Evolutionary conservation across 441 rosid genomes (phyloP).

Genomic region (Caryocar brasiliense): DNA sequence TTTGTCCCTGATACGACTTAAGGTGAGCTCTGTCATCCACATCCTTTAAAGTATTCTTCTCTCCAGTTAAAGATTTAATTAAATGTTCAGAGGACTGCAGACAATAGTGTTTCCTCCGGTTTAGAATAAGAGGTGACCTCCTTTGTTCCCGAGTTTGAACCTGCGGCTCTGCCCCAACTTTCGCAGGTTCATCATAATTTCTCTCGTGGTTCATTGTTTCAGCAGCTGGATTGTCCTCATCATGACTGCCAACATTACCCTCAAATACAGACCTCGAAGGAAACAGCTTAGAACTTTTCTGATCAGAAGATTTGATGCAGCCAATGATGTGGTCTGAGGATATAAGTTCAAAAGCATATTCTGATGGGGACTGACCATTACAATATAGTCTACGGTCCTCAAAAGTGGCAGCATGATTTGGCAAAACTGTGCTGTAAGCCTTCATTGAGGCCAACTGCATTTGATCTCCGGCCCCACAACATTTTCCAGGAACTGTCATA

Average conservation of each 20-base stretch:
- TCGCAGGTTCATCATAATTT: conserved; percentile 10
- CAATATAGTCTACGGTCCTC: conserved; percentile 3
- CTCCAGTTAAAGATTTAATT: conserved; percentile 9
- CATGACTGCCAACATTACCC: conserved; percentile 5
- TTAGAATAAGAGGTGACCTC: conserved; percentile 22
- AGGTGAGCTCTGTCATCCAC: conserved; percentile 14
- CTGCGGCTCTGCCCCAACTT: conserved; percentile 19
- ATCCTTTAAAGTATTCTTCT: conserved; percentile 11
- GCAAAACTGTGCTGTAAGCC: conserved; percentile 24
- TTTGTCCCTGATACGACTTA: conserved; percentile 3
- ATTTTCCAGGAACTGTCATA: conserved; percentile 7
- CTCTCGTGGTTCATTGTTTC: conserved; percentile 3
- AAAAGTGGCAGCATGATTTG: conserved; percentile 14
- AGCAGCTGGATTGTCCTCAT: conserved; percentile 14
- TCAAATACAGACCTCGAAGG: conserved; percentile 9
- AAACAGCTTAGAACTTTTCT: conserved; percentile 6
- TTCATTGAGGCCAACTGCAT: conserved; percentile 30
- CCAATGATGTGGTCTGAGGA: conserved; percentile 7
- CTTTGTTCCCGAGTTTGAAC: conserved; percentile 17
- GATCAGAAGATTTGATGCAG: conserved; percentile 3
- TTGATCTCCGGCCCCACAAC: conserved; percentile 18
- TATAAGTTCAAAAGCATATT: conserved; percentile 2
- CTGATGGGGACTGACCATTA: conserved; percentile 12
- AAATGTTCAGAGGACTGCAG: conserved; percentile 21
- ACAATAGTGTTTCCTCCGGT: conserved; percentile 13